phyloP scores from a whole-genome alignment of 2,329 filamentous ascomycete species.

The Thielaviopsis populi region DNA sequence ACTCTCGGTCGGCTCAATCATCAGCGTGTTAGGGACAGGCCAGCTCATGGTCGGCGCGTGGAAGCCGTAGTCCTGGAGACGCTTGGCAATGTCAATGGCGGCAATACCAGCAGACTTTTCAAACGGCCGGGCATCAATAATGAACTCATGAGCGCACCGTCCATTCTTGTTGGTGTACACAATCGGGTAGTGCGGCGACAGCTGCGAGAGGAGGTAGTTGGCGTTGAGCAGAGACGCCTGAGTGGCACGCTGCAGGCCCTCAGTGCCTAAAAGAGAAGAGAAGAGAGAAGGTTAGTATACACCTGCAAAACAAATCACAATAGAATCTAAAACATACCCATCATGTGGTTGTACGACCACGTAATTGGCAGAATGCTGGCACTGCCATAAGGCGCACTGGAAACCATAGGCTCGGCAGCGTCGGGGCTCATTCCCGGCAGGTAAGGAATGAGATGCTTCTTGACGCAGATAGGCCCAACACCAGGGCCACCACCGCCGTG shows the following conservation, averaged over 20 bases:
- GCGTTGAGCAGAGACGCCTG: slow-evolving; percentile 89
- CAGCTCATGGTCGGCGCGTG: slow-evolving; percentile 95
- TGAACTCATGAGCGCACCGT: slow-evolving; percentile 93
- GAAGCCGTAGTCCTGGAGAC: slow-evolving; percentile 93
- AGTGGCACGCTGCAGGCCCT: slow-evolving; percentile 75
- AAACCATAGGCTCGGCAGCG: slow-evolving; percentile 43
- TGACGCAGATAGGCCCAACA: slow-evolving; percentile 86
- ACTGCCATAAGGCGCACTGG: slow-evolving; percentile 72
- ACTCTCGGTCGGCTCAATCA: slow-evolving; percentile 95
- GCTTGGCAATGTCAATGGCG: slow-evolving; percentile 90
- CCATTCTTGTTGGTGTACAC: slow-evolving; percentile 84
- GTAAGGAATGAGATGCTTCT: slow-evolving; percentile 60
- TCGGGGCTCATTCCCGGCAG: slow-evolving; percentile 42
- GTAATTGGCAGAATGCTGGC: slow-evolving; percentile 88
- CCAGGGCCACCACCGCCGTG: slow-evolving; percentile 90
- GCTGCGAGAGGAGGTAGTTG: slow-evolving; percentile 84
- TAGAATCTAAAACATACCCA: slow-evolving; percentile 40
- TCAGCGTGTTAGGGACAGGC: slow-evolving; percentile 87
- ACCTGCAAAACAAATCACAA: background rate
- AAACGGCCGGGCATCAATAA: slow-evolving; percentile 76
- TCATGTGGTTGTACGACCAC: slow-evolving; percentile 90
- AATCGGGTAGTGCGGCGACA: slow-evolving; percentile 74
- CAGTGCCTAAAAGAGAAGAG: slow-evolving; percentile 29
- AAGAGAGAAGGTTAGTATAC: slow-evolving; percentile 16
- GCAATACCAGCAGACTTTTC: slow-evolving; percentile 71